Evolutionary conservation across 495 filamentous ascomycete genomes (phyloP), one percentile per base, ranked within the genome.

Genomic region (Extremus antarcticus): DNA sequence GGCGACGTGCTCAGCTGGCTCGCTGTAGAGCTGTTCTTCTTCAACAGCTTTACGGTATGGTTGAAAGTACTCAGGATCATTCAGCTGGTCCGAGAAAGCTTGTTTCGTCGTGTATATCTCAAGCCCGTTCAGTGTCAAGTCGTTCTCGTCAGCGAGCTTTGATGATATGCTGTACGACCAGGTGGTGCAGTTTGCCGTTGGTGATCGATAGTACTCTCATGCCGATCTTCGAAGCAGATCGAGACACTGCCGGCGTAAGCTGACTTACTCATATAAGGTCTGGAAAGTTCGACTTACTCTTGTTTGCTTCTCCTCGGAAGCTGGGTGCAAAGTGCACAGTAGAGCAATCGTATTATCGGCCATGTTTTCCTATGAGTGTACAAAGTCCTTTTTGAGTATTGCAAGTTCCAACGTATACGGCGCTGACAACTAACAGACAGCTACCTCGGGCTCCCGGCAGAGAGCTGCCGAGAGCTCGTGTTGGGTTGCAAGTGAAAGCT

Each of bases 81-180:
- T 38, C 25, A 59, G 25, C 29, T 59, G 57, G n/a, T 24, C 17
- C 25, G 47, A 45, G 13, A 59, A 46, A 2, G 57, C 57, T 15
- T 25, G 7, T 35, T 59, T 59, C 2, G 51, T 25, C 2, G 57
- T 59, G 38, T 59, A 59, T 23, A 59, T 55, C 35, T 59, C 57
- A 17, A 59, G 25, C 2, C 57, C 57, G 21, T 45, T 41, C 39
- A 53, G 43, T 17, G 54, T 50, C 17, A 51, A 45, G 10, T 21
- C 29, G n/a, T 49, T 22, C 25, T 49, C 47, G 11, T 19, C 11
- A 4, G 22, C n/a, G 15, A 43, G n/a, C 38, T 19, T 35, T n/a
- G 49, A 51, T 1, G 56, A 48, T 13, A 16, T 45, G 32, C 52
- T 53, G 52, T 59, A 59, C 1, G 51, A 50, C 57, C 57, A 59